phyloP scores from a whole-genome alignment of 495 filamentous ascomycete species.

The Paragyromitra xinjiangensis region DNA sequence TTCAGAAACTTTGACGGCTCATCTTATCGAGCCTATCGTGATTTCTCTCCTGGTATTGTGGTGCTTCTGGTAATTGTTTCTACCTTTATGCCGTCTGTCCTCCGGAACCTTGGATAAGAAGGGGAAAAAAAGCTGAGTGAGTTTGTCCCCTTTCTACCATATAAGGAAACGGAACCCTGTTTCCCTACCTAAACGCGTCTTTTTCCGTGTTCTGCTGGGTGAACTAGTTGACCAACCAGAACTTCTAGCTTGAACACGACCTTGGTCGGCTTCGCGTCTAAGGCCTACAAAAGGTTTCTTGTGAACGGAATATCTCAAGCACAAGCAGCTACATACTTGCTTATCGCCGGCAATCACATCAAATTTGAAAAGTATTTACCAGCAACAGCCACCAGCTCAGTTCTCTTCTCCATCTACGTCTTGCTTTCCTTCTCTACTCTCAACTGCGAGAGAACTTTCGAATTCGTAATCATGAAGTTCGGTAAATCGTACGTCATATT shows the following conservation, averaged over 20 bases:
- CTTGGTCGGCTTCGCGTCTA: conserved; percentile 34
- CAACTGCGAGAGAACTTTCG: background rate
- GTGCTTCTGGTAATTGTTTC: conserved; percentile 12
- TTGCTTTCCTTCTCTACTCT: background rate
- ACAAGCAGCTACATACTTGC: background rate
- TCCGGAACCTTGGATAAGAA: background rate
- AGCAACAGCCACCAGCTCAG: background rate
- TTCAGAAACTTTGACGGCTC: background rate
- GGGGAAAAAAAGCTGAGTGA: conserved; percentile 7
- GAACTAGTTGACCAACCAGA: conserved; percentile 50
- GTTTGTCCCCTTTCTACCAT: conserved; percentile 12
- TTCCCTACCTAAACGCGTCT: conserved; percentile 19
- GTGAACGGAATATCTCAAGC: conserved; percentile 8
- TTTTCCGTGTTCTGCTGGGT: conserved; percentile 7
- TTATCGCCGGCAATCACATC: background rate
- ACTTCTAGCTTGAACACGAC: conserved; percentile 46
- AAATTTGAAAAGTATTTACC: conserved; percentile 1
- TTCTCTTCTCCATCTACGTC: background rate
- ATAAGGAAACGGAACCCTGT: conserved; percentile 20
- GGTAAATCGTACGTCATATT: conserved; percentile 51
- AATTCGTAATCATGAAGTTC: conserved; percentile 44
- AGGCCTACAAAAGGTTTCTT: conserved; percentile 26
- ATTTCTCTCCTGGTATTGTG: conserved; percentile 17
- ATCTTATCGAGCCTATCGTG: background rate
- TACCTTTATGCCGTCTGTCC: background rate